These are phyloP conservation scores for Fraxinus latifolia DNA, from an alignment of 305 asterid genomes.

Conservation along the genomic window DNA sequence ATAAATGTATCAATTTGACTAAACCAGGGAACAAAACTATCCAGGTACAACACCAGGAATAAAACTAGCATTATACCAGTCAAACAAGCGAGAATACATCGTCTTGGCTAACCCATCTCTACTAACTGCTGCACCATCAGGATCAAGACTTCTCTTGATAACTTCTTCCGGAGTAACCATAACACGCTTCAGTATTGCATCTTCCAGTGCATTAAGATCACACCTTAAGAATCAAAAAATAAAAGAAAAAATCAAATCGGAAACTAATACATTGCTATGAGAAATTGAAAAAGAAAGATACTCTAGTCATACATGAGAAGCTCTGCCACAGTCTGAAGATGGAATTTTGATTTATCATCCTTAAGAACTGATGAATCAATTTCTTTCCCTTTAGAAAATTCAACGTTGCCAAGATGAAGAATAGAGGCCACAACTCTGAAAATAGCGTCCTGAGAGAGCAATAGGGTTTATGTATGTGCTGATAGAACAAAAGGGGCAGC, in stretches of 20 bases:
- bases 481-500: constrained; percentile 1
- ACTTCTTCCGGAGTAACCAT: constrained; percentile 92
- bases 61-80: constrained; percentile 46
- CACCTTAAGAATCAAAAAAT: constrained; percentile 45
- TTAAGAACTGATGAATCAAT: constrained; percentile 69
- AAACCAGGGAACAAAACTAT: constrained; percentile 20
- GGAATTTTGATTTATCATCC: constrained; percentile 78
- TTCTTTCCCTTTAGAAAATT: constrained; percentile 66
- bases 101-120: constrained; percentile 85
- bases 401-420: constrained; percentile 85
- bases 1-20: constrained; percentile 24
- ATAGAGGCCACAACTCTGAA: constrained; percentile 84
- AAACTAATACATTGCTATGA: constrained; percentile 15
- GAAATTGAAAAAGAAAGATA: constrained; percentile 17
- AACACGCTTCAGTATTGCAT: constrained; percentile 79
- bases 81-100: constrained; percentile 71
- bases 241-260: constrained; percentile 12
- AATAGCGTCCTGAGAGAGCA: constrained; percentile 68
- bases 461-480: constrained; percentile 20
- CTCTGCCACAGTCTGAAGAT: constrained; percentile 70
- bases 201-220: constrained; percentile 60
- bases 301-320: constrained; percentile 58
- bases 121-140: constrained; percentile 65
- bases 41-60: not conserved
- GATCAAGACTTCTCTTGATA: constrained; percentile 85